Conservation (phyloP, 1,139 yeast species). For the Entelexis paramagnoliae region DNA sequence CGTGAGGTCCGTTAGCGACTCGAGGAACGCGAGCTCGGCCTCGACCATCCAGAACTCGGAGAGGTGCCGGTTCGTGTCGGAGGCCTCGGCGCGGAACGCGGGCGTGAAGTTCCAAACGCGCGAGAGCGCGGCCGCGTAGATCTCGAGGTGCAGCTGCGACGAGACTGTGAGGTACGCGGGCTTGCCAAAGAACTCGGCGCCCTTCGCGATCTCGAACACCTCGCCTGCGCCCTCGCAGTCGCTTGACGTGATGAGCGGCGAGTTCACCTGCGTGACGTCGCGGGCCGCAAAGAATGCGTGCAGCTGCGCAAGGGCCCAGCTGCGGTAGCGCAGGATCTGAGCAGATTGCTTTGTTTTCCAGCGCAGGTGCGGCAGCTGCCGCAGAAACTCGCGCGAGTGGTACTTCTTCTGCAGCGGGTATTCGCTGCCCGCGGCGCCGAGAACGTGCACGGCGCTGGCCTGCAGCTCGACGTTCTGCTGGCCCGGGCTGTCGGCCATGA, state of each 20-base stretch:
- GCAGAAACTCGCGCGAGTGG: constrained; percentile 53
- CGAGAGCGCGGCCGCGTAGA: constrained; percentile 58
- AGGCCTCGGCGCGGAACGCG: constrained; percentile 86
- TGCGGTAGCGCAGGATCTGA: constrained; percentile 60
- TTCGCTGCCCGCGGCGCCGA: constrained; percentile 42
- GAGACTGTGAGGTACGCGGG: constrained; percentile 75
- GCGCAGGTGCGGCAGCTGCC: constrained; percentile 64
- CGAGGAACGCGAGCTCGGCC: constrained; percentile 69
- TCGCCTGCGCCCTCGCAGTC: constrained; percentile 99
- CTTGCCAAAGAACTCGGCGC: constrained; percentile 49
- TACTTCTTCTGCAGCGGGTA: constrained; percentile 81
- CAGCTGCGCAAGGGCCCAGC: constrained; percentile 49
- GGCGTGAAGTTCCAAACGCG: constrained; percentile 88
- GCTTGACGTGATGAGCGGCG: constrained; percentile 78
- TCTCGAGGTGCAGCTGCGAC: constrained; percentile 84
- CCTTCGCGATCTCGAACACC: constrained; percentile 44
- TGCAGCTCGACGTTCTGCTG: constrained; percentile 41
- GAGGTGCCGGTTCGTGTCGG: constrained; percentile 83
- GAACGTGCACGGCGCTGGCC: constrained; percentile 29
- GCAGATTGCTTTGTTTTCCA: constrained; percentile 62
- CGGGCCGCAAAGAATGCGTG: constrained; percentile 44
- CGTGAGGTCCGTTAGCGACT: constrained; percentile 50
- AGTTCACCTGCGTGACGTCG: constrained; percentile 61
- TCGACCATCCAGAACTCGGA: constrained; percentile 98
- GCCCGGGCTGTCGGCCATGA: constrained; percentile 27